A percentile compares a stretch with the other conserved stretches of the same genome.
These are phyloP conservation scores for Micromonas commoda DNA, from an alignment of 139 green algal species.

Conservation along the genomic window DNA sequence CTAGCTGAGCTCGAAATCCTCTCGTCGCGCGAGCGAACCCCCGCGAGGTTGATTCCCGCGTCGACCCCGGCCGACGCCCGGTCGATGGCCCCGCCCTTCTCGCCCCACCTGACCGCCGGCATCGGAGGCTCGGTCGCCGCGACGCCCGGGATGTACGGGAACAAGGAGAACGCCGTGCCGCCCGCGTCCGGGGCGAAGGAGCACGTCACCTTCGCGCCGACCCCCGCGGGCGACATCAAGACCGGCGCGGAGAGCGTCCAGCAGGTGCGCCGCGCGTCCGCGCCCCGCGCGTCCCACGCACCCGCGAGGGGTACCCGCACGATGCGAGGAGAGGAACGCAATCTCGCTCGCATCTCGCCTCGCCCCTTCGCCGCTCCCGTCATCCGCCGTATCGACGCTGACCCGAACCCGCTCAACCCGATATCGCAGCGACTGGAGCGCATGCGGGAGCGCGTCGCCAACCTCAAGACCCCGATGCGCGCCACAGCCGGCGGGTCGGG, in stretches of 20 bases:
- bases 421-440: neutral
- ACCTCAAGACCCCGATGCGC: neutral
- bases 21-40: no score
- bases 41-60: no score
- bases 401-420: no score
- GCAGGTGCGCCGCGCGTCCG: no score
- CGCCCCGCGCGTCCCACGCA: no score
- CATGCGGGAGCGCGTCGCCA: neutral
- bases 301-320: no score
- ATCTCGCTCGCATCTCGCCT: neutral
- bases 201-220: neutral
- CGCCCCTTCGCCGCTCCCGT: neutral
- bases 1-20: no score
- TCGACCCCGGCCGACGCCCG: no score
- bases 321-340: neutral
- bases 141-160: neutral
- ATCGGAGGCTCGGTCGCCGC: no score
- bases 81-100: no score
- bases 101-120: no score
- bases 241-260: neutral
- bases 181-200: neutral
- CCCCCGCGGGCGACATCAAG: neutral
- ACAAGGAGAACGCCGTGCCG: conserved; percentile 9
- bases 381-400: neutral
- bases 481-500: neutral